A percentile compares a stretch with the other conserved stretches of the same genome.
Evolutionary conservation across 441 rosid genomes (phyloP).

Genomic region (Corymbia citriodora): DNA sequence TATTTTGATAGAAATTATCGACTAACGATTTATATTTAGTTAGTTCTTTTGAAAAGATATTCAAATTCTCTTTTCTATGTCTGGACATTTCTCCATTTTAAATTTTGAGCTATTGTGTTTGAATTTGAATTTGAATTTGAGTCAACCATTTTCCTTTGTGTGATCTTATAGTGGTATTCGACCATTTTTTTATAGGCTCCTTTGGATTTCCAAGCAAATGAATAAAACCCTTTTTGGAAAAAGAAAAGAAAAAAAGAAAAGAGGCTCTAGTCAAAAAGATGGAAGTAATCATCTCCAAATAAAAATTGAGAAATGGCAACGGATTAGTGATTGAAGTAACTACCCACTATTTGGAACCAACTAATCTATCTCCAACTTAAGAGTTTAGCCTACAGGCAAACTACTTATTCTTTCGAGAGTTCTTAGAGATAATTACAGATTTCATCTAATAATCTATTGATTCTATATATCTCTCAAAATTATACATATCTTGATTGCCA

Average conservation of each 20-base stretch:
- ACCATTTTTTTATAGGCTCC: not conserved
- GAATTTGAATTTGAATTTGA: too few species aligned
- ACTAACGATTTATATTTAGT: rapidly evolving
- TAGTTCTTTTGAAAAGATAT: rapidly evolving
- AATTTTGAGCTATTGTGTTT: too few species aligned
- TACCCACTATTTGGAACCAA: not conserved
- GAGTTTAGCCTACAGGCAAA: not conserved
- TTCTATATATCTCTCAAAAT: too few species aligned
- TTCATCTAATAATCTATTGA: too few species aligned
- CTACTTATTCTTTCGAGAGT: not conserved
- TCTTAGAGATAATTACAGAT: not conserved
- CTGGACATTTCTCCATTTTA: not conserved
- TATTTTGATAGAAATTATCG: too few species aligned
- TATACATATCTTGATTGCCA: too few species aligned
- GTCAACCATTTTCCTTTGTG: not conserved
- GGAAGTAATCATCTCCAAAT: not conserved
- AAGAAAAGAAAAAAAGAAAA: not conserved
- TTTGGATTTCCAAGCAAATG: not conserved
- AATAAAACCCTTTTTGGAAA: too few species aligned
- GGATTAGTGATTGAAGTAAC: too few species aligned
- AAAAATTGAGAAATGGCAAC: not conserved
- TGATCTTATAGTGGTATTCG: rapidly evolving
- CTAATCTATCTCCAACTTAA: too few species aligned
- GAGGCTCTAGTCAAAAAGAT: not conserved
- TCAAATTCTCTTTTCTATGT: too few species aligned